These are phyloP conservation scores for Pseudodiploospora longispora DNA, from an alignment of 2,329 filamentous ascomycete genomes.

Conservation along the genomic window DNA sequence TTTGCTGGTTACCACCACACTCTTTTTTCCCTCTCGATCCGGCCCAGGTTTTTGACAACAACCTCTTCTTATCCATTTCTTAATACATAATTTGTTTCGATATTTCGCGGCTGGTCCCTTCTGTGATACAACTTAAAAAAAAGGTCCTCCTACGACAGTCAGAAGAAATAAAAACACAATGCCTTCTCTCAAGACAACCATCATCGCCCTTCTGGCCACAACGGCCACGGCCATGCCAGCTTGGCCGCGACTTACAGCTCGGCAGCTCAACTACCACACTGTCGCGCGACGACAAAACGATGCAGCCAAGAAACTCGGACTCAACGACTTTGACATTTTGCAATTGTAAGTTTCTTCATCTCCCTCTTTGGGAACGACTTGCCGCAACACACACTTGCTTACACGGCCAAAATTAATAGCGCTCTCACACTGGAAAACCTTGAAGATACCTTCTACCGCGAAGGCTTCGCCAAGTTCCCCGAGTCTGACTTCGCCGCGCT, in stretches of 20 bases:
- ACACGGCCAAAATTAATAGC: slow-evolving; percentile 12
- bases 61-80: slow-evolving; percentile 4
- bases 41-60: slow-evolving; percentile 3
- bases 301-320: slow-evolving; percentile 36
- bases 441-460: slow-evolving; percentile 63
- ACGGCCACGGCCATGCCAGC: slow-evolving; percentile 40
- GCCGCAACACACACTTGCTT: too few species aligned
- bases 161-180: slow-evolving; percentile 20
- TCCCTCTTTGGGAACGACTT: neutral
- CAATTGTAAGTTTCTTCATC: slow-evolving; percentile 43
- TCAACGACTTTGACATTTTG: slow-evolving; percentile 47
- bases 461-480: slow-evolving; percentile 61
- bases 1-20: slow-evolving; percentile 10
- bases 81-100: neutral
- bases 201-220: slow-evolving; percentile 37
- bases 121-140: neutral
- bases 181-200: slow-evolving; percentile 30
- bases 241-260: slow-evolving; percentile 32
- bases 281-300: slow-evolving; percentile 43
- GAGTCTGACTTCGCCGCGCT: slow-evolving; percentile 54
- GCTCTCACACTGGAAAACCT: slow-evolving; percentile 69
- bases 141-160: slow-evolving; percentile 1
- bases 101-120: slow-evolving; percentile 4
- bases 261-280: slow-evolving; percentile 39
- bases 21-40: neutral